Evolutionary conservation across 352 stramenopile genomes (phyloP), one percentile per base, ranked within the genome.

Genomic region (Phytophthora macrochlamydospora): DNA sequence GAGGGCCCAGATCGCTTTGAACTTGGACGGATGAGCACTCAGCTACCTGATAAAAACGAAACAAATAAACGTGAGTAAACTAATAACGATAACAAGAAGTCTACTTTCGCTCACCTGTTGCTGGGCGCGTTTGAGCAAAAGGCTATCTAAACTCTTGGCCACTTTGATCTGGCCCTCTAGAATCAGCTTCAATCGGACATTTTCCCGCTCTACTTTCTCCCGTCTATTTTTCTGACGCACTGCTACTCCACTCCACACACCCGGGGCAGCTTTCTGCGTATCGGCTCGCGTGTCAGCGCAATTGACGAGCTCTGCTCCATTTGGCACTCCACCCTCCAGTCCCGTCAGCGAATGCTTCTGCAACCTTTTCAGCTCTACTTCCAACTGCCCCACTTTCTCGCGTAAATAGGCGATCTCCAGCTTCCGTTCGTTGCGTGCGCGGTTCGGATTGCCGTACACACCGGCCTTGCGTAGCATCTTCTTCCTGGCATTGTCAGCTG

Each of bases 141-240:
- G 35, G 30, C 51, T 62, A 49, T 78, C 64, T 9, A 83, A 54
- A 24, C 55, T 71, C 33, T 62, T 75, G 30, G 62, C 62, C 13
- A 78, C 60, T 24, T 70, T 67, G 46, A 79, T 65, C 53, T 83
- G 75, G 13, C 69, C 59, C 48, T 78, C 69, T 13, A 79, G 60
- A 54, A 76, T 24, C n/a, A 64, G 43, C 14, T 67, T 69, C 2
- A 66, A 40, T 2, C 54, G 65, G 11, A 58, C 54, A 57, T 68
- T 68, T 45, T 73, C 65, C 12, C 59, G 59, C 51, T 78, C 66
- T n/a, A 54, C 54, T 24, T 69, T 61, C 32, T 59, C 57, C 32
- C 56, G 54, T 33, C 52, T 29, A 1, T 12, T 35, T 24, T 43
- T 56, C 38, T 73, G 66, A 2, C 67, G 56, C 8, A 3, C 8